Evolutionary conservation across 129 eudicot genomes (phyloP), one percentile per base, ranked within the genome.

Genomic region (Artemisia annua): DNA sequence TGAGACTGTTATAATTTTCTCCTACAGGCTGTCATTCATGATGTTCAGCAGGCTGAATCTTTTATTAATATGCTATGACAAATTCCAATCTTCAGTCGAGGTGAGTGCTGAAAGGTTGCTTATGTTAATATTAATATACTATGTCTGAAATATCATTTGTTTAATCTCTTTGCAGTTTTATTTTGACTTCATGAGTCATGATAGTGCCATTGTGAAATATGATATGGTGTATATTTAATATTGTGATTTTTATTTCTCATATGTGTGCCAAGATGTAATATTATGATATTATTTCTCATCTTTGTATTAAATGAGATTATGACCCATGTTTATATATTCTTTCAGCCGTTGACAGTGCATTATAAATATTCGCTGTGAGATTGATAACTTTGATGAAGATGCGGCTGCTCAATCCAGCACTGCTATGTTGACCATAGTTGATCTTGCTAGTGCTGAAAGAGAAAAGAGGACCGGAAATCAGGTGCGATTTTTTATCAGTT

Each of bases 401-500:
- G 69, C 28, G 70, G 77, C 80, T 70, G 61, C 51, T 63, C 80
- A 71, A 24, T 66, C 73, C 20, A 30, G 66, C 57, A 70, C 80
- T 71, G 75, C 83, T 48, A 17, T 78, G 26, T 81, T 93, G 85
- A 93, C 96, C 44, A 87, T 93, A 67, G 95, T 93, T 79, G 96
- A 93, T 76, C 96, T 93, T 76, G 98, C 96, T 20, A 96, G 96
- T 46, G 96, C 98, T 43, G 98, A 93, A 79, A 93, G 95, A 75
- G 96, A 93, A 76, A 93, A 85, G 80, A 87, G 71, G 75, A 93
- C 96, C 0, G 96, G 98, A 19, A 89, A 93, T 81, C 95, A 89
- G 98, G 98, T 89, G 65, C 52, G 35, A 6, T 9, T 28, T 39
- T 2, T 50, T 46, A 13, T 28, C 46, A 7, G 0, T 39, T 39